A percentile compares a stretch with the other conserved stretches of the same genome.
These are phyloP conservation scores for Cynara cardunculus DNA, from an alignment of 129 eudicot genomes.

Conservation along the genomic window DNA sequence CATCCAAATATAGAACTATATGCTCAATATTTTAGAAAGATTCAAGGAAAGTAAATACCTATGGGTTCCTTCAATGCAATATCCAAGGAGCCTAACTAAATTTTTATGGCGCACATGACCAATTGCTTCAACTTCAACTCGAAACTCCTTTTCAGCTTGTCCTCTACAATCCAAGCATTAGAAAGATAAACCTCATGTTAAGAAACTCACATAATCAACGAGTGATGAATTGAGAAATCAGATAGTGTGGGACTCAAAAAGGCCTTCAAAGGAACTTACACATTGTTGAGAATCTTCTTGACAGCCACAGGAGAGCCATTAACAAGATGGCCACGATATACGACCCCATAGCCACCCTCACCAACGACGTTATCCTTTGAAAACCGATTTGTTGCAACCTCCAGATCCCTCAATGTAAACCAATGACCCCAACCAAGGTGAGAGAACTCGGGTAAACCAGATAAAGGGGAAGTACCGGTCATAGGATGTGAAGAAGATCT, in stretches of 20 bases:
- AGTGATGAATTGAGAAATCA: background rate
- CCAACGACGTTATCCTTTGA: slow-evolving; percentile 77
- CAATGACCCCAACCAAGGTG: slow-evolving; percentile 96
- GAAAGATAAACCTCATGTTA: background rate
- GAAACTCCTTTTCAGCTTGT: slow-evolving; percentile 79
- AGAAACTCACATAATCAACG: background rate
- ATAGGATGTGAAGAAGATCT: slow-evolving; percentile 45
- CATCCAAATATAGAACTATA: background rate
- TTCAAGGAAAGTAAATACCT: slow-evolving; percentile 36
- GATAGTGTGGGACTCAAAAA: no score
- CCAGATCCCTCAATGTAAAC: slow-evolving; percentile 83
- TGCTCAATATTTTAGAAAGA: background rate
- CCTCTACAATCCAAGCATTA: slow-evolving; percentile 40
- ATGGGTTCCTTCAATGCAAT: slow-evolving; percentile 86
- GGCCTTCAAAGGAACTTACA: slow-evolving; percentile 38
- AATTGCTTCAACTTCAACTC: slow-evolving; percentile 85
- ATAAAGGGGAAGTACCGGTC: slow-evolving; percentile 52
- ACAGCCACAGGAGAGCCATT: slow-evolving; percentile 77
- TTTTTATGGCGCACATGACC: slow-evolving; percentile 88
- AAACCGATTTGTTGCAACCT: slow-evolving; percentile 64
- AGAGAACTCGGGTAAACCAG: slow-evolving; percentile 77
- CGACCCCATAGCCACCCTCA: slow-evolving; percentile 89
- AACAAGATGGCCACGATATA: slow-evolving; percentile 59
- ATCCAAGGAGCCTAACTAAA: slow-evolving; percentile 77
- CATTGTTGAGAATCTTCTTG: slow-evolving; percentile 74